Evolutionary conservation across 2,329 filamentous ascomycete species (phyloP).

Genomic region (Beauveria varroae): DNA sequence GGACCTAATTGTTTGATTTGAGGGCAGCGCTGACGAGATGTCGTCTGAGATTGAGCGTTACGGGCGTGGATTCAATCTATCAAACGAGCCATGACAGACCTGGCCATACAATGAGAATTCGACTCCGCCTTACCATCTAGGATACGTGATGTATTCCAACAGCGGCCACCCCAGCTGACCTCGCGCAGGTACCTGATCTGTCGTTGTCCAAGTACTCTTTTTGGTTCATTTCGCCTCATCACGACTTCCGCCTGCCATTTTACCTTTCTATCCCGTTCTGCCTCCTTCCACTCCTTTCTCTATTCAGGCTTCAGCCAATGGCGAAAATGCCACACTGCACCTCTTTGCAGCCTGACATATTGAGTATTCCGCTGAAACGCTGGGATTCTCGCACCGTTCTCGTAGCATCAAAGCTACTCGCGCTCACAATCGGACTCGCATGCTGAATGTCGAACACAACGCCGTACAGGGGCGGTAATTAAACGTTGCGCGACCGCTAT

Average conservation of each 20-base stretch:
- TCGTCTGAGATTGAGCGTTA: no score
- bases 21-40: no score
- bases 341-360: not conserved
- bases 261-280: no score
- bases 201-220: not conserved
- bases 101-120: no score
- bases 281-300: no score
- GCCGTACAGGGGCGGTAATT: not conserved
- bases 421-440: not conserved
- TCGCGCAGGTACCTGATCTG: not conserved
- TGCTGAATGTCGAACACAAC: not conserved
- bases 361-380: no score
- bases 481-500: not conserved
- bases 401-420: not conserved
- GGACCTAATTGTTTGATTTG: no score
- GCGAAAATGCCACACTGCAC: not conserved
- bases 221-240: not conserved
- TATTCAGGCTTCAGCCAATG: no score
- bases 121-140: no score
- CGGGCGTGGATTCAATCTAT: no score
- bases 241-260: not conserved
- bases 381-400: not conserved
- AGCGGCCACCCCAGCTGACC: not conserved
- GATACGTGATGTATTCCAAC: not conserved
- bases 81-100: no score